A percentile compares a stretch with the other conserved stretches of the same genome.
phyloP scores from a whole-genome alignment of 139 green algal species.

The Chlamydomonas asymmetrica region DNA sequence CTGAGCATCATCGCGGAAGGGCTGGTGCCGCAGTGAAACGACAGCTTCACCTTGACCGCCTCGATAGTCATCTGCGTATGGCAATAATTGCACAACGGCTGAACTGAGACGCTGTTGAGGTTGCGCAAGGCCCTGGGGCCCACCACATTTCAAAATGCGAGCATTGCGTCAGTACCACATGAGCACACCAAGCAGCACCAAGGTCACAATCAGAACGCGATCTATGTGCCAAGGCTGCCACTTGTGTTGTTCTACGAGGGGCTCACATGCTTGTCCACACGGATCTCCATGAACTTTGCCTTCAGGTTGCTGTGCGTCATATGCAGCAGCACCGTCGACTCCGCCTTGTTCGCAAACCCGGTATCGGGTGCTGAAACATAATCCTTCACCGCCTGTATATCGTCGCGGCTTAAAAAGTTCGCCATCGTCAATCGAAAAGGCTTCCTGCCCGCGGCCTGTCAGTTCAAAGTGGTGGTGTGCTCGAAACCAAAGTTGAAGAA shows the following conservation, averaged over 20 bases:
- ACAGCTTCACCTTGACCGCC: conserved; percentile 88
- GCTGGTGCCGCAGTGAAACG: conserved; percentile 84
- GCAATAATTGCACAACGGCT: neutral
- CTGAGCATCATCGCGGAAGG: conserved; percentile 78
- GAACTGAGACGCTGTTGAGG: neutral
- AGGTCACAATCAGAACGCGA: too few species aligned
- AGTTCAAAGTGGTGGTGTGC: conserved; percentile 4
- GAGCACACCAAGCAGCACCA: too few species aligned
- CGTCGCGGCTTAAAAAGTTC: conserved; percentile 16
- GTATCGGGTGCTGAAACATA: conserved; percentile 59
- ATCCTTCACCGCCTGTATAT: conserved; percentile 53
- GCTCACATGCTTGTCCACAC: conserved; percentile 87
- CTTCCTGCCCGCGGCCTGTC: too few species aligned
- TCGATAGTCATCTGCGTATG: conserved; percentile 76
- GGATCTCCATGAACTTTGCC: conserved; percentile 89
- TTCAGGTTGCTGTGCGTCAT: conserved; percentile 94
- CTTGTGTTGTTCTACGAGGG: neutral
- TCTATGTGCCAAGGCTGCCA: neutral
- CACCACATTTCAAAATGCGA: neutral
- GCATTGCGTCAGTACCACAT: too few species aligned
- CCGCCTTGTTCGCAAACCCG: conserved; percentile 61
- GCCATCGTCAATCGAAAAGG: conserved; percentile 5
- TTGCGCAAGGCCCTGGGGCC: too few species aligned
- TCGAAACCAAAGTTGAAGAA: too few species aligned
- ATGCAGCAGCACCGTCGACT: conserved; percentile 85